phyloP scores from a whole-genome alignment of 1,284 basidiomycete genomes.

The Mixia osmundae region DNA sequence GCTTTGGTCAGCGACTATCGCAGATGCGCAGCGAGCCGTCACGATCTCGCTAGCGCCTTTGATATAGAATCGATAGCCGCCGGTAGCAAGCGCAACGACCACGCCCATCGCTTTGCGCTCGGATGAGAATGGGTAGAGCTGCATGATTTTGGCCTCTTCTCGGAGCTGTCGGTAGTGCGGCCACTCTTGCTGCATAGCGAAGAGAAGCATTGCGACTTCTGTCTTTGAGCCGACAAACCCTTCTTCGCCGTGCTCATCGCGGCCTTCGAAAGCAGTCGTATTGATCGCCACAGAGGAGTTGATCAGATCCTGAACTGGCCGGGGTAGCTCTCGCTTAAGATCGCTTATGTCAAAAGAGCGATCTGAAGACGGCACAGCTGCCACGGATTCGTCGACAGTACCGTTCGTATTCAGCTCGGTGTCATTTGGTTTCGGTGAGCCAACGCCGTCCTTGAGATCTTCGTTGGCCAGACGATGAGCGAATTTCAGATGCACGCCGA shows the following conservation, averaged over 20 bases:
- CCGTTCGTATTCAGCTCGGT: too few relatives aligned
- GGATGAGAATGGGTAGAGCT: slow-evolving; percentile 87
- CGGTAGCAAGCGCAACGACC: slow-evolving; percentile 40
- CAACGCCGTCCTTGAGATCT: slow-evolving; percentile 22
- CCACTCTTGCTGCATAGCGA: slow-evolving; percentile 75
- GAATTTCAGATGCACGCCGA: slow-evolving; percentile 84
- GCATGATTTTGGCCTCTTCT: slow-evolving; percentile 42
- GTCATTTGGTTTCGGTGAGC: too few relatives aligned
- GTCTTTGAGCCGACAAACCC: slow-evolving; percentile 87
- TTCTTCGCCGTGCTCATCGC: slow-evolving; percentile 35
- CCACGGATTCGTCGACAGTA: slow-evolving; percentile 5
- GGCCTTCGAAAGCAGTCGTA: slow-evolving; percentile 84
- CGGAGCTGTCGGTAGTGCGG: slow-evolving; percentile 44
- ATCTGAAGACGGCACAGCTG: slow-evolving; percentile 26
- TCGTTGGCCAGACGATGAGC: slow-evolving; percentile 50
- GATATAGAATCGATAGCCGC: slow-evolving; percentile 44
- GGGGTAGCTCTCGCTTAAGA: slow-evolving; percentile 40
- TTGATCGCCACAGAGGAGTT: slow-evolving; percentile 78
- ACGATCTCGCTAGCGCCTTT: slow-evolving; percentile 92
- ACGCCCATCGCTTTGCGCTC: slow-evolving; percentile 92
- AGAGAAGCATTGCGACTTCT: slow-evolving; percentile 72
- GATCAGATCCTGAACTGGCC: slow-evolving; percentile 41
- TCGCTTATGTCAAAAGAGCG: slow-evolving; percentile 61
- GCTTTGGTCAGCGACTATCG: too few relatives aligned
- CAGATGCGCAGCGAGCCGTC: slow-evolving; percentile 27